Base-by-base conservation (phyloP, 106 monocot species). In the Dendrobium officinale region DNA sequence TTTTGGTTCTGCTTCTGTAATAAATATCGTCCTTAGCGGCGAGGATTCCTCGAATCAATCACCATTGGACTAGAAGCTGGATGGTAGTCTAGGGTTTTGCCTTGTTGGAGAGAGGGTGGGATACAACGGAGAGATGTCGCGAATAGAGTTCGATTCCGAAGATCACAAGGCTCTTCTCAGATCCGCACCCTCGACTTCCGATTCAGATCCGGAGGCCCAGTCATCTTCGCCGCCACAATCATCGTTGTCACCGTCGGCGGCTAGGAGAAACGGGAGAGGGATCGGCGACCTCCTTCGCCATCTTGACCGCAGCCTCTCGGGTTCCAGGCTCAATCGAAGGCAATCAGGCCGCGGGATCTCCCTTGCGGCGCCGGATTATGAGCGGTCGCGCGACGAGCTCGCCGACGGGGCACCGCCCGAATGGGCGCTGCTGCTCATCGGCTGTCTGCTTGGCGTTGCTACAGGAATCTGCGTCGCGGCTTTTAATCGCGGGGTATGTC, bases 381-480 rank as follows among this genome's bases (percentile, higher is more conserved):
- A 77, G 15, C 42, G 56, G 56, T 31, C 75, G 59, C 77, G 79
- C 20, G 99, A 99, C 37, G 93, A 77, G 76, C 89, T 99, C 31
- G 90, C 83, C 7, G 95, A 99, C 24, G 99, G 99, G 4, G 95
- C 99, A 6, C 99, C 99, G 54, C 99, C 99, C 6, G 99, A 99
- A 85, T 99, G 99, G 99, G 99, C 99, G 78, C 82, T 99, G 84
- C 86, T 99, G 75, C 91, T 99, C 42, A 89, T 99, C 48, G 95
- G 99, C 11, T 99, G 99, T 86, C 90, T 99, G 59, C 95, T 99
- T 40, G 99, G 99, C 2, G 84, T 99, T 33, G 99, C 99, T 43
- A 99, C 99, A 6, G 99, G 99, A 10, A 83, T 99, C 29, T 99
- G 99, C 67, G 99, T 99, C n/a, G 99, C 95, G 1, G 93, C 95